A percentile compares a stretch with the other conserved stretches of the same genome.
Conservation (phyloP, 495 filamentous ascomycete species). For the Jackrogersella multiformis region DNA sequence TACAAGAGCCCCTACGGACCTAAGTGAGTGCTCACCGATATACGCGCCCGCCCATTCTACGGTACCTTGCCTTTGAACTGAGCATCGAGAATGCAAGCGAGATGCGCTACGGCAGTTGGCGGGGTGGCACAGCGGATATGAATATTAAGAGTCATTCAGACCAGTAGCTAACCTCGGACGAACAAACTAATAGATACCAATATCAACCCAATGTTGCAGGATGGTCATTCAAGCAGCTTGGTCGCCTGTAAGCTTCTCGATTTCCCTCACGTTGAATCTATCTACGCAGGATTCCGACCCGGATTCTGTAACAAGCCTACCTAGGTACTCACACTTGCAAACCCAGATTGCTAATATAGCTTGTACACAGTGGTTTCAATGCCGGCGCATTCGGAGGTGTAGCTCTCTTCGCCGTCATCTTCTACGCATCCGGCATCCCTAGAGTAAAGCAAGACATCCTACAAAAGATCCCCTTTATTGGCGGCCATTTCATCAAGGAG, state of each 20-base stretch:
- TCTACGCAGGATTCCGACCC: neutral
- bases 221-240: constrained; percentile 49
- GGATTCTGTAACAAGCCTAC: neutral
- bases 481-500: constrained; percentile 58
- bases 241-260: constrained; percentile 50
- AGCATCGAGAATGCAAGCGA: neutral
- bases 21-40: constrained; percentile 55
- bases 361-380: constrained; percentile 54
- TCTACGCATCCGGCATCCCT: constrained; percentile 68
- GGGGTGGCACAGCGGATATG: neutral
- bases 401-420: constrained; percentile 65
- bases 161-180: constrained; percentile 43
- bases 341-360: constrained; percentile 13
- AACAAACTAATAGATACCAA: constrained; percentile 52
- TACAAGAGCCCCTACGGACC: constrained; percentile 63
- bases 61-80: neutral
- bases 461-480: constrained; percentile 65
- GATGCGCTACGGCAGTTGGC: neutral
- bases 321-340: neutral
- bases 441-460: constrained; percentile 64
- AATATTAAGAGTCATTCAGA: neutral
- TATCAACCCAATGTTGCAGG: constrained; percentile 55
- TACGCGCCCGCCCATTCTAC: neutral
- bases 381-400: constrained; percentile 62
- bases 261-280: neutral